Percentiles rank a stretch among this genome's conserved stretches.
phyloP scores from a whole-genome alignment of 2,329 filamentous ascomycete species.

The Botrytis fabae region DNA sequence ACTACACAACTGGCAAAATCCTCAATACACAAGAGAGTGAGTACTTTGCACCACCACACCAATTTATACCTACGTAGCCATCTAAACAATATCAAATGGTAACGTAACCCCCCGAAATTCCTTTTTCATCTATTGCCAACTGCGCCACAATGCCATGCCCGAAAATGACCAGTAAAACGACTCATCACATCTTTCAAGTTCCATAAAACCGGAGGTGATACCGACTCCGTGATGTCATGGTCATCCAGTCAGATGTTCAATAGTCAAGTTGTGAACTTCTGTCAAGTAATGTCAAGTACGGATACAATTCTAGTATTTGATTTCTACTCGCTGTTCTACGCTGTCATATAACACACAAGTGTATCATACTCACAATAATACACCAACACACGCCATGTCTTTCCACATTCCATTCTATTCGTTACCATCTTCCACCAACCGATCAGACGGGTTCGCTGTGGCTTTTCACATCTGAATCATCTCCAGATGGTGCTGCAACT shows the following conservation, averaged over 20 bases:
- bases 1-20: background rate
- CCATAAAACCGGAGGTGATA: background rate
- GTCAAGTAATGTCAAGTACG: background rate
- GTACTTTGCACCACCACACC: background rate
- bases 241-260: background rate
- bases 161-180: background rate
- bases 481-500: background rate
- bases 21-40: background rate
- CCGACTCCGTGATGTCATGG: background rate
- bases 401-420: background rate
- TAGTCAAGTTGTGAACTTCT: background rate
- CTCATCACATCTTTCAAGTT: background rate
- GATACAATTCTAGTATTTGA: background rate
- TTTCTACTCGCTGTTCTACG: background rate
- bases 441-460: background rate
- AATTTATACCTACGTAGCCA: background rate
- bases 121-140: background rate
- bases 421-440: background rate
- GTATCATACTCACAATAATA: background rate
- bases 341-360: background rate
- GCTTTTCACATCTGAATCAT: background rate
- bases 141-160: background rate
- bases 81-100: background rate
- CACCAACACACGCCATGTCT: slow-evolving; percentile 3
- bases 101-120: background rate